phyloP scores from a whole-genome alignment of 139 green algal species.

The Ulvella scutata region DNA sequence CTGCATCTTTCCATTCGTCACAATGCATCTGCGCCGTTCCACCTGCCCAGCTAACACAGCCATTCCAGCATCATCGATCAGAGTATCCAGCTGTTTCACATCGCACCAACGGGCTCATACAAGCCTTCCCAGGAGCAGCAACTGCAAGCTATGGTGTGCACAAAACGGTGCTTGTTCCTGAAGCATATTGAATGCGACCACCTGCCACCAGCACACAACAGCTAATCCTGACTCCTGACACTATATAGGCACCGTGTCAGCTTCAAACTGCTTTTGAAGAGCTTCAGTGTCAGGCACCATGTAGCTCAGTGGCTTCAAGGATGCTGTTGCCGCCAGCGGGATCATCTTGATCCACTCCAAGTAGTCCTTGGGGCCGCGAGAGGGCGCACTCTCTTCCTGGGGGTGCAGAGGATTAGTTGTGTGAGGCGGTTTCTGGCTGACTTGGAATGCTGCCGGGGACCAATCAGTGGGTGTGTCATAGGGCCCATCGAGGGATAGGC shows the following conservation, averaged over 20 bases:
- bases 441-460: not conserved
- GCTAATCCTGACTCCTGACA: too few species aligned
- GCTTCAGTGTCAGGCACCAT: not conserved
- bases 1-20: too few species aligned
- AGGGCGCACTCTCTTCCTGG: too few species aligned
- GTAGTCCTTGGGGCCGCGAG: not conserved
- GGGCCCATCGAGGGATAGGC: not conserved
- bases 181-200: not conserved
- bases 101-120: not conserved
- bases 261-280: not conserved
- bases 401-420: not conserved
- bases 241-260: too few species aligned
- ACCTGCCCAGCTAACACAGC: too few species aligned
- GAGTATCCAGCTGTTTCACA: too few species aligned
- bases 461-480: not conserved
- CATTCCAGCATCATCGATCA: too few species aligned
- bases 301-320: not conserved
- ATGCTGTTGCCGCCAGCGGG: not conserved
- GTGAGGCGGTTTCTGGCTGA: not conserved
- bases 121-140: not conserved
- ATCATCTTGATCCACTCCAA: not conserved
- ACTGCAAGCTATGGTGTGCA: not conserved
- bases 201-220: too few species aligned
- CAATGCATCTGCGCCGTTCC: too few species aligned
- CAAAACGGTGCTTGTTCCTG: not conserved